A percentile compares a stretch with the other conserved stretches of the same genome.
These are phyloP conservation scores for Hypoxylon sp. DNA, from an alignment of 2,329 filamentous ascomycete species.

Conservation along the genomic window DNA sequence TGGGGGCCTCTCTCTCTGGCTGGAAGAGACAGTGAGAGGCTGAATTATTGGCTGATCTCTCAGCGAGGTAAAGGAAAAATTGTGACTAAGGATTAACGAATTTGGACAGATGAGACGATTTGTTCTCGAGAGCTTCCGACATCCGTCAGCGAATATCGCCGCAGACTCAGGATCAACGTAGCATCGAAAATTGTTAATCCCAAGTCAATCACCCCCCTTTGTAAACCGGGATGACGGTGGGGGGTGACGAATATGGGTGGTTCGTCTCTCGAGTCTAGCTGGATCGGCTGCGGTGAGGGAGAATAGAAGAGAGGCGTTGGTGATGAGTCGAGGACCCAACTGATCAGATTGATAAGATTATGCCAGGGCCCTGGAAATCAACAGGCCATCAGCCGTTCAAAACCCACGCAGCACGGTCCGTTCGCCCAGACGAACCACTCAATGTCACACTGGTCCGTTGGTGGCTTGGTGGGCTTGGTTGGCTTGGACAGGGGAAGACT, in stretches of 20 bases:
- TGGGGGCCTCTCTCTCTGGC: background rate
- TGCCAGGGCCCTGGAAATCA: conserved; percentile 35
- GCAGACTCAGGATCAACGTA: conserved; percentile 6
- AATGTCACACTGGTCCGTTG: conserved; percentile 23
- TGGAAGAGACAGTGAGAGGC: background rate
- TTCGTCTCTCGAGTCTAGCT: background rate
- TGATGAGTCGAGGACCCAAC: conserved; percentile 40
- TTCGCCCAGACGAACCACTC: conserved; percentile 14
- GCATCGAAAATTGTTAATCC: conserved; percentile 21
- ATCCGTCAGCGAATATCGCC: conserved; percentile 17
- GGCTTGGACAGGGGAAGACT: conserved; percentile 5
- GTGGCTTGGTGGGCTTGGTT: conserved; percentile 8
- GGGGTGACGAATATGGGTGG: conserved; percentile 20
- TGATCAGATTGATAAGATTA: conserved; percentile 53
- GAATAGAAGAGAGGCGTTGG: conserved; percentile 23
- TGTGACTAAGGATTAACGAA: conserved; percentile 30
- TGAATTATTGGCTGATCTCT: conserved; percentile 3
- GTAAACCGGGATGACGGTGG: conserved; percentile 15
- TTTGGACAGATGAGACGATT: conserved; percentile 7
- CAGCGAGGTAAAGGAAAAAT: conserved; percentile 7
- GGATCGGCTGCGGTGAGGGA: conserved; percentile 18
- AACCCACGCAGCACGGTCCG: conserved; percentile 4
- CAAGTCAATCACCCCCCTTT: conserved; percentile 9
- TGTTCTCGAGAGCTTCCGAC: conserved; percentile 7
- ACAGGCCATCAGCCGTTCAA: background rate